Conservation (phyloP, 495 filamentous ascomycete genomes). For the Penicillium bovifimosum region DNA sequence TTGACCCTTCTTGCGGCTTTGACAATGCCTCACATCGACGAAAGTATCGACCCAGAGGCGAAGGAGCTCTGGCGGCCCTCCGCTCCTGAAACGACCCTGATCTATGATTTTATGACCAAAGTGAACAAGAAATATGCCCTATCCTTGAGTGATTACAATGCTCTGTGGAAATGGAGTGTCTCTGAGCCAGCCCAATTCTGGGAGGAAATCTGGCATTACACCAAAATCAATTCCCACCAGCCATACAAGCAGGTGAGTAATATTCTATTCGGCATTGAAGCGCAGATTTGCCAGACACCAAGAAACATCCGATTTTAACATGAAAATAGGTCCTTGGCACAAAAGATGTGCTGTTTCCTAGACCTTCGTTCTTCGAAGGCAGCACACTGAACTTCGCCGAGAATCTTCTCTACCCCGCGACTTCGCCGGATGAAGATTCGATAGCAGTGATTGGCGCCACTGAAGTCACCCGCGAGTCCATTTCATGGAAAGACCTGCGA, state of each 20-base stretch:
- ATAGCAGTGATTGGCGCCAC: slow-evolving; percentile 69
- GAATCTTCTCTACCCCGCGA: slow-evolving; percentile 76
- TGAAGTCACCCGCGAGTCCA: slow-evolving; percentile 58
- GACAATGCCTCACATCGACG: slow-evolving; percentile 28
- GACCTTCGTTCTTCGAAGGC: slow-evolving; percentile 76
- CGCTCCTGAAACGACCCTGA: slow-evolving; percentile 59
- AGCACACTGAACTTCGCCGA: slow-evolving; percentile 84
- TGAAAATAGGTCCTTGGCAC: slow-evolving; percentile 59
- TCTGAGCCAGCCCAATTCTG: slow-evolving; percentile 72
- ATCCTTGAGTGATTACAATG: slow-evolving; percentile 57
- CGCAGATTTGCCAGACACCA: not conserved
- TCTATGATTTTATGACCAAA: slow-evolving; percentile 62
- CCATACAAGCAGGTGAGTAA: slow-evolving; percentile 53
- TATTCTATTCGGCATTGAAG: not conserved
- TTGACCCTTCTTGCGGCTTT: too few relatives aligned
- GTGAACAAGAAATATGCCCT: slow-evolving; percentile 63
- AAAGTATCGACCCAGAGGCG: slow-evolving; percentile 14
- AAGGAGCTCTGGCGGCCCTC: slow-evolving; percentile 68
- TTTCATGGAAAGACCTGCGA: slow-evolving; percentile 78
- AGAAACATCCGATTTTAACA: slow-evolving; percentile 2
- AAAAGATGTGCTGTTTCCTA: slow-evolving; percentile 69
- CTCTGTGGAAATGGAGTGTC: slow-evolving; percentile 79
- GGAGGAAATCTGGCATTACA: slow-evolving; percentile 80
- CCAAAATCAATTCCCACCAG: slow-evolving; percentile 62
- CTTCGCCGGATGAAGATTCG: slow-evolving; percentile 49